phyloP scores from a whole-genome alignment of 1,284 basidiomycete species.

The Apiotrichum domesticum region DNA sequence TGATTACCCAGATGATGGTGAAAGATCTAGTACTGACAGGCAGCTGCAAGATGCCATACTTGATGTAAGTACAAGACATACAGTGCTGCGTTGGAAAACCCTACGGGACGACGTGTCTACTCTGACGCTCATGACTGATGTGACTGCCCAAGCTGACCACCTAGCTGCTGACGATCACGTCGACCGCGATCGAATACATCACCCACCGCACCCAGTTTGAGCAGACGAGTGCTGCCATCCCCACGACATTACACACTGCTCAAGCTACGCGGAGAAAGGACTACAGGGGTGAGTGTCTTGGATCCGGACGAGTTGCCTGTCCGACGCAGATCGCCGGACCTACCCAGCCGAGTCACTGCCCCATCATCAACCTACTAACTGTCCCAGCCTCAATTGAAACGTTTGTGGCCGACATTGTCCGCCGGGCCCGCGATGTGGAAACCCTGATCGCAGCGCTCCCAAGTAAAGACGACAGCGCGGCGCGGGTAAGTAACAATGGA shows the following conservation, averaged over 20 bases:
- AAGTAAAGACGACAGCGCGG: constrained; percentile 32
- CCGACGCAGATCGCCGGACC: too few species aligned
- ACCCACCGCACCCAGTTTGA: constrained; percentile 44
- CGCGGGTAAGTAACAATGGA: constrained; percentile 23
- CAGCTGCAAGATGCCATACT: constrained; percentile 48
- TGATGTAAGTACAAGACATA: constrained; percentile 26
- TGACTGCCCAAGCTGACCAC: background rate
- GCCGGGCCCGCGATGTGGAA: constrained; percentile 43
- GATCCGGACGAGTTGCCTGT: background rate
- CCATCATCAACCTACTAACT: background rate
- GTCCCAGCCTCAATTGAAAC: constrained; percentile 37
- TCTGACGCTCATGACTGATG: too few species aligned
- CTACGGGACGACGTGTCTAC: too few species aligned
- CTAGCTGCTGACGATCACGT: constrained; percentile 45
- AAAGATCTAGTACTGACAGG: background rate
- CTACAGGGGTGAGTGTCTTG: constrained; percentile 27
- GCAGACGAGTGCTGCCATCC: constrained; percentile 36
- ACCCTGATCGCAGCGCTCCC: constrained; percentile 39
- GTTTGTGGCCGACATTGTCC: constrained; percentile 41
- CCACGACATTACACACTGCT: constrained; percentile 31
- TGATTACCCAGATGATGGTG: constrained; percentile 1
- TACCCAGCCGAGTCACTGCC: too few species aligned
- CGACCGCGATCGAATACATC: constrained; percentile 45
- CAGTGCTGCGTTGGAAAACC: too few species aligned
- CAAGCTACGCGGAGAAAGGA: constrained; percentile 29